Evolutionary conservation across 768 basidiomycete species (phyloP).

Genomic region (Mycena albidolilacea): DNA sequence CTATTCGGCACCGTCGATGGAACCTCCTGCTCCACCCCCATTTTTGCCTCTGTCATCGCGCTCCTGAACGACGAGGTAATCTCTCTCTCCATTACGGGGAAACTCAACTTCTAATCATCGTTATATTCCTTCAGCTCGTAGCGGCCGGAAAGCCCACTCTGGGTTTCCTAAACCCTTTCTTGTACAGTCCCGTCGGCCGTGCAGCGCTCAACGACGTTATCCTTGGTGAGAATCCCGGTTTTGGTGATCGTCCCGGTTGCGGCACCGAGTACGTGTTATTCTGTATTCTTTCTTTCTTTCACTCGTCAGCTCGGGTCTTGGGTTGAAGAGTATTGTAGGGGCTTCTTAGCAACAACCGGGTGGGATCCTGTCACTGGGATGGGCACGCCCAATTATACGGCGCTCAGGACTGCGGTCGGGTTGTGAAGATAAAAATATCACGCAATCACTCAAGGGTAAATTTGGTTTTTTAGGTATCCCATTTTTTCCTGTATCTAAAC

Average conservation of each 20-base stretch:
- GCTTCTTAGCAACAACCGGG: conserved; percentile 5
- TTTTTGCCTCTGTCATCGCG: conserved; percentile 59
- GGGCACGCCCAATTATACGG: conserved; percentile 21
- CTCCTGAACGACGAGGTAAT: conserved; percentile 56
- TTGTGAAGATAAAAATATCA: conserved; percentile 16
- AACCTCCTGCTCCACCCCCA: conserved; percentile 60
- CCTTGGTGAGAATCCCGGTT: conserved; percentile 47
- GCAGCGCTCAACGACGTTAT: conserved; percentile 57
- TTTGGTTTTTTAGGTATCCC: conserved; percentile 2
- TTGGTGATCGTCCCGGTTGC: conserved; percentile 47
- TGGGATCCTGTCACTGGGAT: conserved; percentile 27
- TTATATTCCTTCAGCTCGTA: conserved; percentile 46
- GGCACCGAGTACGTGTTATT: conserved; percentile 36
- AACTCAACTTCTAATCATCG: conserved; percentile 6
- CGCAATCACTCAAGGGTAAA: not conserved
- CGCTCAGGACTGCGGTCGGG: conserved; percentile 21
- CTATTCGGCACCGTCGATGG: conserved; percentile 47
- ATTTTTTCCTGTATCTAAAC: conserved; percentile 13
- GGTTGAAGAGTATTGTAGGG: conserved; percentile 7
- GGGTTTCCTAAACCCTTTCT: conserved; percentile 48
- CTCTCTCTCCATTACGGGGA: not conserved
- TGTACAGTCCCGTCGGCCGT: conserved; percentile 49
- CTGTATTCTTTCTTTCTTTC: conserved; percentile 10
- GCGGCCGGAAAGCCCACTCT: conserved; percentile 47
- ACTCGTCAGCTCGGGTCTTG: not conserved